These are phyloP conservation scores for Rhazya stricta DNA, from an alignment of 257 asterid species.

Conservation along the genomic window DNA sequence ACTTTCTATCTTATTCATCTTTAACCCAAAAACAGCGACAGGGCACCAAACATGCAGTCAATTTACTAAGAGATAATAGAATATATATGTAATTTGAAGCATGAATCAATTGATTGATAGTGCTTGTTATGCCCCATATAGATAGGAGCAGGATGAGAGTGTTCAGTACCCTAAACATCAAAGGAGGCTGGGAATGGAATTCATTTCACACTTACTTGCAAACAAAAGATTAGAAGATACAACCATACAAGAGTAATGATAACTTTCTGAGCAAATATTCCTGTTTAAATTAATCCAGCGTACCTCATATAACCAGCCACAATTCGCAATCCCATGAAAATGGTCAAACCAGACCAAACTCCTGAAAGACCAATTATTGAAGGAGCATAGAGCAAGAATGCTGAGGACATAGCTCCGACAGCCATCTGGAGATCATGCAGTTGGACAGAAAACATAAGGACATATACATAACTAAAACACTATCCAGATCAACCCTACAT, in stretches of 20 bases:
- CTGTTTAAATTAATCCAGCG: not conserved
- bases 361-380: constrained; percentile 35
- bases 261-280: not conserved
- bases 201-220: too few species aligned
- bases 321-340: constrained; percentile 39
- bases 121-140: too few species aligned
- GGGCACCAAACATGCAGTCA: too few species aligned
- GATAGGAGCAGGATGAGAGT: too few species aligned
- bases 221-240: not conserved
- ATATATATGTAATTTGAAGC: too few species aligned
- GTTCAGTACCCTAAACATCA: too few species aligned
- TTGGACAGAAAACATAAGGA: not conserved
- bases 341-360: constrained; percentile 44
- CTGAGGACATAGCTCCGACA: constrained; percentile 39
- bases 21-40: too few species aligned
- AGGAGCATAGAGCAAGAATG: constrained; percentile 38
- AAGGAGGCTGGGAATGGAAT: too few species aligned
- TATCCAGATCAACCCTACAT: not conserved
- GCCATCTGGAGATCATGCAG: constrained; percentile 2
- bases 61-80: too few species aligned
- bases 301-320: constrained; percentile 40
- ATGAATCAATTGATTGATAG: too few species aligned
- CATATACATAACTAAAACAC: not conserved
- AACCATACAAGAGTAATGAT: not conserved
- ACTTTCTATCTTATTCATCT: too few species aligned